Conservation (phyloP, 805 yeast genomes). For the Ascoidea asiatica region DNA sequence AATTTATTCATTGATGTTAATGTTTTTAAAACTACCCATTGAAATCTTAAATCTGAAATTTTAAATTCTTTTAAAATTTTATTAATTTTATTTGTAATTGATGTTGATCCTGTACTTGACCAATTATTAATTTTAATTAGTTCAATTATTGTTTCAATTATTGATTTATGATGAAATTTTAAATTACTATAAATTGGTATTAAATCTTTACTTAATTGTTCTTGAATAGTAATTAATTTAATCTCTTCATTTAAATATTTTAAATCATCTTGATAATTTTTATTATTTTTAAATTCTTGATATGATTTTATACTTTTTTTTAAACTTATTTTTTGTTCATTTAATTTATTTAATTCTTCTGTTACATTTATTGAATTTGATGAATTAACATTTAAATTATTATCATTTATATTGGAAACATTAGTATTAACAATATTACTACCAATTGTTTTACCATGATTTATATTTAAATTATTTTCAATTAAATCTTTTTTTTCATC, state of each 20-base stretch:
- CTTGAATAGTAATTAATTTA: constrained; percentile 29
- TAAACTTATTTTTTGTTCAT: constrained; percentile 14
- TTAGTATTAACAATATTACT: background rate
- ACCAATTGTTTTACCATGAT: background rate
- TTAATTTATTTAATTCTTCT: constrained; percentile 10
- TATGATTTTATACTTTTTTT: constrained; percentile 17
- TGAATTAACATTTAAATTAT: too few relatives aligned
- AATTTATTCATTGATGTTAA: constrained; percentile 35
- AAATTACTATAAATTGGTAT: constrained; percentile 19
- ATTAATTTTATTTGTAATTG: constrained; percentile 24
- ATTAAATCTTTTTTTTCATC: constrained; percentile 23
- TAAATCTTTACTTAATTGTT: constrained; percentile 18
- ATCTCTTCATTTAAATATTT: constrained; percentile 30
- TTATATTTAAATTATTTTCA: constrained; percentile 12
- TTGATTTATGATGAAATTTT: constrained; percentile 27
- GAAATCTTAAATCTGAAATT: constrained; percentile 41
- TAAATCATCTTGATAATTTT: constrained; percentile 20
- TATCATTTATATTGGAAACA: background rate
- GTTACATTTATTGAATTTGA: constrained; percentile 2
- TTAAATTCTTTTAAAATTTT: constrained; percentile 38
- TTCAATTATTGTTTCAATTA: constrained; percentile 32
- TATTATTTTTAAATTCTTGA: constrained; percentile 17
- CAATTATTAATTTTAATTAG: constrained; percentile 36
- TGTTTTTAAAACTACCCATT: constrained; percentile 37
- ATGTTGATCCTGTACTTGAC: background rate